These are phyloP conservation scores for Thelonectria discophora DNA, from an alignment of 2,329 filamentous ascomycete genomes.

Conservation along the genomic window DNA sequence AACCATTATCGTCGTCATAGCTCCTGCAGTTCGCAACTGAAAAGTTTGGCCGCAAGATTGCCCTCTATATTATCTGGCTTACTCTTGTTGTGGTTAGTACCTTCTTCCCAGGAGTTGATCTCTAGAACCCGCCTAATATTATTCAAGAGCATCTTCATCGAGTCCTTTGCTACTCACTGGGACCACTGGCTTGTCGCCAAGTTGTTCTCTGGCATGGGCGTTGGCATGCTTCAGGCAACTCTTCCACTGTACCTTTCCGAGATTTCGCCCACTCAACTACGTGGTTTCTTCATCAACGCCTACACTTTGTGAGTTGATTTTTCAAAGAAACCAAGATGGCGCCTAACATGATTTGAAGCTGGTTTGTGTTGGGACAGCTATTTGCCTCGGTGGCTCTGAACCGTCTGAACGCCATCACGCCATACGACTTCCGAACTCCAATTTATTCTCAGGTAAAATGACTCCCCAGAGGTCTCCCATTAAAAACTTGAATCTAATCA, in stretches of 20 bases:
- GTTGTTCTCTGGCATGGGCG: slow-evolving; percentile 28
- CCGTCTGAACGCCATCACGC: slow-evolving; percentile 20
- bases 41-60: slow-evolving; percentile 22
- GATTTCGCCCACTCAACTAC: slow-evolving; percentile 27
- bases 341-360: slow-evolving; percentile 7
- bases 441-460: slow-evolving; percentile 27
- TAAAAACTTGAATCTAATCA: not conserved
- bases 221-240: slow-evolving; percentile 29
- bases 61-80: slow-evolving; percentile 24
- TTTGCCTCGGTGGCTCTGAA: slow-evolving; percentile 30
- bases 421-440: slow-evolving; percentile 23
- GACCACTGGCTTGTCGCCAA: slow-evolving; percentile 31
- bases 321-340: too few relatives aligned
- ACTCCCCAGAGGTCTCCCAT: too few relatives aligned
- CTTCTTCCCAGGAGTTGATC: not conserved
- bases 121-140: not conserved
- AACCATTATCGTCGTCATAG: not conserved
- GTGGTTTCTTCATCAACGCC: slow-evolving; percentile 28
- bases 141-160: slow-evolving; percentile 22
- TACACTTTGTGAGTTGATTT: slow-evolving; percentile 25
- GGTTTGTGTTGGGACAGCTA: slow-evolving; percentile 28
- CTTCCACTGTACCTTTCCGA: slow-evolving; percentile 29
- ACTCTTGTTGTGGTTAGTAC: slow-evolving; percentile 21
- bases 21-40: slow-evolving; percentile 28
- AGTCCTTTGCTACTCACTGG: slow-evolving; percentile 26